Evolutionary conservation across 768 basidiomycete species (phyloP).

Genomic region (Trametes maxima): DNA sequence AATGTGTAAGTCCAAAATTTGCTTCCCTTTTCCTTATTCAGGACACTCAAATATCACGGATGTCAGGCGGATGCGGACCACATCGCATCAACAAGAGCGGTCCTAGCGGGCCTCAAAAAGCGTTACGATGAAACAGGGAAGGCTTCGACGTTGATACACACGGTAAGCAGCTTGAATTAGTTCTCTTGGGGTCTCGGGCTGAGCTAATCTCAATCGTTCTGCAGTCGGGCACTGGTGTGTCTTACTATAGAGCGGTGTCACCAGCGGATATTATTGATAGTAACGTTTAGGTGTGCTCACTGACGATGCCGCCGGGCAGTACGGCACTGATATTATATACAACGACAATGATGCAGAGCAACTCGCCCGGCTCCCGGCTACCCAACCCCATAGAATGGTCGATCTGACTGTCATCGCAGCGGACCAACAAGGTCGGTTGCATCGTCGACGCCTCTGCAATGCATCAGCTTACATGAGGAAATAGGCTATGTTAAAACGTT

Average conservation of each 20-base stretch:
- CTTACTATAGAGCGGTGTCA: constrained; percentile 41
- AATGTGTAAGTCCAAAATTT: constrained; percentile 17
- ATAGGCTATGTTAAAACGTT: constrained; percentile 53
- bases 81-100: constrained; percentile 44
- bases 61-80: constrained; percentile 51
- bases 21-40: not conserved
- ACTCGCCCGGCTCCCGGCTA: constrained; percentile 46
- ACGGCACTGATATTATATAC: constrained; percentile 43
- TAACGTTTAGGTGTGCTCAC: constrained; percentile 46
- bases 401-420: constrained; percentile 51
- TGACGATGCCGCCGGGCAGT: constrained; percentile 47
- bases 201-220: no score
- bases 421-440: constrained; percentile 45
- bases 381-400: constrained; percentile 49
- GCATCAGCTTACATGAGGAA: not conserved
- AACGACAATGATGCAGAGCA: constrained; percentile 49
- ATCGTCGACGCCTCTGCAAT: not conserved
- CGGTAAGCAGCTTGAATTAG: constrained; percentile 45
- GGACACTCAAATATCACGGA: not conserved
- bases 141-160: constrained; percentile 58
- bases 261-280: constrained; percentile 34
- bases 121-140: constrained; percentile 45
- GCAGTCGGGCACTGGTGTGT: not conserved
- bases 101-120: constrained; percentile 55
- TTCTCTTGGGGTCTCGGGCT: no score